Conservation (phyloP, 169 alveolate genomes). For the Plasmodium coatneyi region DNA sequence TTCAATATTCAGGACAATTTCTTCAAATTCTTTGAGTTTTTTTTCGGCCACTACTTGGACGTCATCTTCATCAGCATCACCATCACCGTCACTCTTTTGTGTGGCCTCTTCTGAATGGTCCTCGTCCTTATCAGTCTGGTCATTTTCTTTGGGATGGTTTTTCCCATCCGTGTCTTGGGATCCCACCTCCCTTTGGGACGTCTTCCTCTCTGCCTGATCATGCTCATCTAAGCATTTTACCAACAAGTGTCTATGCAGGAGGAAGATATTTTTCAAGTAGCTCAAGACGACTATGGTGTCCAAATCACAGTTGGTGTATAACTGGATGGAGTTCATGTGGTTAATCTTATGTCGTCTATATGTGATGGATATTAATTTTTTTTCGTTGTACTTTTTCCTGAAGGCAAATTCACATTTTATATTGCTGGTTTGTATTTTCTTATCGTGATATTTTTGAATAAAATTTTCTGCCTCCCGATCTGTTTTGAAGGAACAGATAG, state of each 20-base stretch:
- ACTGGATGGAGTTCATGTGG: conserved; percentile 10
- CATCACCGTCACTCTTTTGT: neutral
- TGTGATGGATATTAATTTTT: conserved; percentile 16
- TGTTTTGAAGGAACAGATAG: conserved; percentile 47
- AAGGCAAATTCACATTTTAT: conserved; percentile 66
- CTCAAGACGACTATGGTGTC: conserved; percentile 17
- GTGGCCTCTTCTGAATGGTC: neutral
- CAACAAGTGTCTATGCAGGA: neutral
- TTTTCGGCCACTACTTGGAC: conserved; percentile 17
- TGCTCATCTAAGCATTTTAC: neutral
- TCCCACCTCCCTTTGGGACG: neutral
- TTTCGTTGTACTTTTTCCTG: conserved; percentile 29
- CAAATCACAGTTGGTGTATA: conserved; percentile 30
- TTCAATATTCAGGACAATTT: conserved; percentile 31
- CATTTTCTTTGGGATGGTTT: neutral
- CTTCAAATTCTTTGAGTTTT: conserved; percentile 42
- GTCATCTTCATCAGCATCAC: neutral
- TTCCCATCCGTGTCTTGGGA: neutral
- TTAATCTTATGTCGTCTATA: conserved; percentile 32
- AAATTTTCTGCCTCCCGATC: conserved; percentile 60
- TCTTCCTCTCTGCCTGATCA: neutral
- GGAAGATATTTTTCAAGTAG: conserved; percentile 39
- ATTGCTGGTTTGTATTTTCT: neutral
- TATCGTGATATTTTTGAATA: conserved; percentile 26
- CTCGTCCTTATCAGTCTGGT: neutral